A percentile compares a stretch with the other conserved stretches of the same genome.
These are phyloP conservation scores for Lanmaoa pseudosensibilis DNA, from an alignment of 768 basidiomycete genomes.

Conservation along the genomic window DNA sequence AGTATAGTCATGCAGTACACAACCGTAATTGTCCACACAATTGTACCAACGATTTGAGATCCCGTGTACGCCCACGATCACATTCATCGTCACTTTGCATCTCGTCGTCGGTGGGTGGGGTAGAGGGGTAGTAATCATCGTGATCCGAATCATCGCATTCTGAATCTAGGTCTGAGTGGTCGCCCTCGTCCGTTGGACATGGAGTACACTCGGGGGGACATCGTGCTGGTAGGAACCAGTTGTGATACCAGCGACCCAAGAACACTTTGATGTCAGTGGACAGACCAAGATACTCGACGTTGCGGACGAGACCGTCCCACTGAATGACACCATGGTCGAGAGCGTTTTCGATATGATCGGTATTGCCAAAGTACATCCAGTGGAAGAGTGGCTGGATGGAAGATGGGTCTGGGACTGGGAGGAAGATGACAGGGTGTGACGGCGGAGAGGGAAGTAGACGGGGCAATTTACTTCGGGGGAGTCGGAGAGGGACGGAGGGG, in stretches of 20 bases:
- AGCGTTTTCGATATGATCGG: constrained; percentile 61
- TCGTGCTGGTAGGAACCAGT: constrained; percentile 49
- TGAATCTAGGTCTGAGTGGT: constrained; percentile 35
- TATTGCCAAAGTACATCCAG: constrained; percentile 82
- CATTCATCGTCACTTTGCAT: constrained; percentile 40
- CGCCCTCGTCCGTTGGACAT: constrained; percentile 35
- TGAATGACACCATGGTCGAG: constrained; percentile 63
- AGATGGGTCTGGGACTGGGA: constrained; percentile 72
- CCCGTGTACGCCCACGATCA: constrained; percentile 42
- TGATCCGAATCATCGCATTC: constrained; percentile 28
- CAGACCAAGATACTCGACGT: constrained; percentile 86
- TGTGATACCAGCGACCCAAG: constrained; percentile 71
- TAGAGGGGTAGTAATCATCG: constrained; percentile 27
- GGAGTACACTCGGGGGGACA: constrained; percentile 27
- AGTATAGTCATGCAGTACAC: constrained; percentile 8
- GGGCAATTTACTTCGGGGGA: constrained; percentile 58
- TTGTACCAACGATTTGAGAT: constrained; percentile 41
- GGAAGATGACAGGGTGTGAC: constrained; percentile 66
- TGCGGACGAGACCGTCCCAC: constrained; percentile 87
- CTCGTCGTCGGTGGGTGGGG: constrained; percentile 42
- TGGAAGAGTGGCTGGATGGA: constrained; percentile 74
- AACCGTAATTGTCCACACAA: constrained; percentile 27
- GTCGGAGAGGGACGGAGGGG: constrained; percentile 28
- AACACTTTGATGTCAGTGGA: constrained; percentile 74
- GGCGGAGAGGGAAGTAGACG: constrained; percentile 62